Percentiles rank a stretch among this genome's conserved stretches.
Evolutionary conservation across 2,329 filamentous ascomycete genomes (phyloP).

Genomic region (Paecilomyces niveus): DNA sequence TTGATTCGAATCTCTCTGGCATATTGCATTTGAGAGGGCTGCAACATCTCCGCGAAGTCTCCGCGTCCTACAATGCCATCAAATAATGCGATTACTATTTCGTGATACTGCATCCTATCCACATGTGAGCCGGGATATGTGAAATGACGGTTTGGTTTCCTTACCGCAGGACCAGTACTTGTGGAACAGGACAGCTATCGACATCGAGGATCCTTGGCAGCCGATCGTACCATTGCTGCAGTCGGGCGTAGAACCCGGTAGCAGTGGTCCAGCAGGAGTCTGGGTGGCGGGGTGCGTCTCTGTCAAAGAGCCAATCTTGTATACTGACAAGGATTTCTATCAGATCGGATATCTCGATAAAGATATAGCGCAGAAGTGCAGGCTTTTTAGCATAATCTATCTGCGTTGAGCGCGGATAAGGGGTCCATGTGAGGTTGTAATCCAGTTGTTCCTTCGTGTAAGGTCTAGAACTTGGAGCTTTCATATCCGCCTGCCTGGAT

Average conservation of each 20-base stretch:
- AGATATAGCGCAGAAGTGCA: slow-evolving; percentile 19
- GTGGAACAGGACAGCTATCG: slow-evolving; percentile 16
- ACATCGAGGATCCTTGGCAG: slow-evolving; percentile 12
- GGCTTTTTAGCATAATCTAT: slow-evolving; percentile 17
- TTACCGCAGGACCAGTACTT: slow-evolving; percentile 24
- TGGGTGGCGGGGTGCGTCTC: slow-evolving; percentile 6
- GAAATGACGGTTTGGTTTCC: not conserved
- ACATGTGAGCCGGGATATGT: not conserved
- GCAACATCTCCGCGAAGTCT: slow-evolving; percentile 2
- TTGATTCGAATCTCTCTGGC: slow-evolving; percentile 11
- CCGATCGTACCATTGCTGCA: slow-evolving; percentile 15
- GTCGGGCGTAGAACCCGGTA: slow-evolving; percentile 10
- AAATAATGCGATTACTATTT: slow-evolving; percentile 19
- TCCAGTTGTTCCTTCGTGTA: slow-evolving; percentile 6
- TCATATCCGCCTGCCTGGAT: slow-evolving; percentile 13
- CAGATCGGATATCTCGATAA: slow-evolving; percentile 14
- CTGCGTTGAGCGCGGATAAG: slow-evolving; percentile 25
- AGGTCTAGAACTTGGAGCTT: slow-evolving; percentile 11
- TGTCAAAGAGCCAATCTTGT: slow-evolving; percentile 19
- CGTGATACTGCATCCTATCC: slow-evolving; percentile 21
- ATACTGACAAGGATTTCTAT: slow-evolving; percentile 15
- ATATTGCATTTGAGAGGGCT: slow-evolving; percentile 7
- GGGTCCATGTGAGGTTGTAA: slow-evolving; percentile 19
- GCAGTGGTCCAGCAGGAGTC: slow-evolving; percentile 13
- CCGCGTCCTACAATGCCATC: slow-evolving; percentile 15